These are phyloP conservation scores for Aurifilum marmelostoma DNA, from an alignment of 2,329 filamentous ascomycete species.

Conservation along the genomic window DNA sequence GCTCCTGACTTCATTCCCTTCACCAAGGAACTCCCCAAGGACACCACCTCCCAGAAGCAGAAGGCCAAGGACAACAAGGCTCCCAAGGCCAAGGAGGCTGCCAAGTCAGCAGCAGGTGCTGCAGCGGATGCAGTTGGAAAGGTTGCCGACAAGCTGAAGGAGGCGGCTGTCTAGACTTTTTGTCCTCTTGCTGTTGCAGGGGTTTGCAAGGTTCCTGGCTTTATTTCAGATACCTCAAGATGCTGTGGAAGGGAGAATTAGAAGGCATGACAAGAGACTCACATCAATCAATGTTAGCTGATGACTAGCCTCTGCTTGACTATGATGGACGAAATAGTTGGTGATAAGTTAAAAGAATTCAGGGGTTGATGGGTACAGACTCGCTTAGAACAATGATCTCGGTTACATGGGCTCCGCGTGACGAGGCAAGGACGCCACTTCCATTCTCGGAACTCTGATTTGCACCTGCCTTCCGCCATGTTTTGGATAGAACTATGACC, in stretches of 20 bases:
- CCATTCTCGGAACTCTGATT: constrained; percentile 17
- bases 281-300: neutral
- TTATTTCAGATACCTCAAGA: constrained; percentile 8
- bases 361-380: constrained; percentile 1
- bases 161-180: constrained; percentile 33
- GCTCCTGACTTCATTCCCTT: constrained; percentile 88
- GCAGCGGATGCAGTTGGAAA: constrained; percentile 32
- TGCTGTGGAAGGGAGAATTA: neutral
- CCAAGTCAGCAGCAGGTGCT: constrained; percentile 28
- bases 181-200: neutral
- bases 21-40: constrained; percentile 81
- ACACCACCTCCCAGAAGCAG: constrained; percentile 41
- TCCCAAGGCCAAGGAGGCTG: constrained; percentile 33
- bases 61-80: constrained; percentile 33
- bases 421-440: constrained; percentile 22
- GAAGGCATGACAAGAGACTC: constrained; percentile 1
- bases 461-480: neutral
- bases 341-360: neutral
- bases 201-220: constrained; percentile 5
- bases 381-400: constrained; percentile 2
- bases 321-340: neutral
- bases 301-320: neutral
- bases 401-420: constrained; percentile 5
- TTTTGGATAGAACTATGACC: neutral
- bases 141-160: constrained; percentile 36